A percentile compares a stretch with the other conserved stretches of the same genome.
phyloP scores from a whole-genome alignment of 257 asterid species.

The Solanum tarijense region DNA sequence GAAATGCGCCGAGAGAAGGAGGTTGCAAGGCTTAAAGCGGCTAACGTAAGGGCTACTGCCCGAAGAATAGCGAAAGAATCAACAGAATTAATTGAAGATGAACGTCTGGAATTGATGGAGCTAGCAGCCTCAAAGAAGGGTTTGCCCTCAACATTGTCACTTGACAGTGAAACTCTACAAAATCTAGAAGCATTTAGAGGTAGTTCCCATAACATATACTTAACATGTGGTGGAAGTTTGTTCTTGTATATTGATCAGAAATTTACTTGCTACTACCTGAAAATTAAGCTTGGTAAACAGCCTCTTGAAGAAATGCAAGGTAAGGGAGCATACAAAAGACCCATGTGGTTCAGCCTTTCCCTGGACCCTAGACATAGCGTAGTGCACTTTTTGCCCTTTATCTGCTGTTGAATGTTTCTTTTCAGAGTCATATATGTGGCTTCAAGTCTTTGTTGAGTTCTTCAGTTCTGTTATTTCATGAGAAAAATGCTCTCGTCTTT shows the following conservation, averaged over 20 bases:
- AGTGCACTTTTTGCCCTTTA: neutral
- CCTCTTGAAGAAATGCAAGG: neutral
- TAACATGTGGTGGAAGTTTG: neutral
- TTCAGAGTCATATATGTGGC: neutral
- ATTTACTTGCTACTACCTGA: neutral
- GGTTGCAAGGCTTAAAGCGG: slow-evolving; percentile 84
- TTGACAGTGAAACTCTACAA: slow-evolving; percentile 52
- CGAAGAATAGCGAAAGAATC: slow-evolving; percentile 85
- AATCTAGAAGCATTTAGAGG: slow-evolving; percentile 52
- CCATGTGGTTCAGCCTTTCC: neutral
- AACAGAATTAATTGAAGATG: slow-evolving; percentile 64
- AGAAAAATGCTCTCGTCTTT: neutral
- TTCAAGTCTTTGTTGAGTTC: neutral
- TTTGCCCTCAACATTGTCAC: slow-evolving; percentile 53
- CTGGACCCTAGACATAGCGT: neutral
- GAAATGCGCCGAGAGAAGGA: slow-evolving; percentile 81
- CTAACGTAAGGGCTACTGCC: slow-evolving; percentile 72
- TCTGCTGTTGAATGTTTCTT: neutral
- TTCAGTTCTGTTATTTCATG: neutral
- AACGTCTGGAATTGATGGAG: slow-evolving; percentile 79
- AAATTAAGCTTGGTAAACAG: neutral
- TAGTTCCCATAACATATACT: slow-evolving; percentile 11
- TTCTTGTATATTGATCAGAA: neutral
- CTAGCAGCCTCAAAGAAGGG: slow-evolving; percentile 55
- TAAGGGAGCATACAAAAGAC: neutral